Conservation (phyloP, 257 asterid species). For the Eustoma russellianum region DNA sequence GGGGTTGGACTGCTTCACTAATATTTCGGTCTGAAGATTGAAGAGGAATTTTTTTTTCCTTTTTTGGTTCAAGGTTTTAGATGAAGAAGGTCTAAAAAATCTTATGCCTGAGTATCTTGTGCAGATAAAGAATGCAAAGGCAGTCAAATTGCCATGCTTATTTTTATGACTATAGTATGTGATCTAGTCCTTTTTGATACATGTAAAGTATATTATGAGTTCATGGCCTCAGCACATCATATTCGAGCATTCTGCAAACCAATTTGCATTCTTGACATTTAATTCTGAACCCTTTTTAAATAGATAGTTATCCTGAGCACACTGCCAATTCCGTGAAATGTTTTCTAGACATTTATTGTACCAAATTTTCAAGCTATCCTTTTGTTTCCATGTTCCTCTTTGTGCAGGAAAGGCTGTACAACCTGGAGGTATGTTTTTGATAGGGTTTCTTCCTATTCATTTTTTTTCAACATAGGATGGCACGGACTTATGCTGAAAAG, state of each 20-base stretch:
- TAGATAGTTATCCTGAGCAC: neutral
- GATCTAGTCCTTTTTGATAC: too few relatives aligned
- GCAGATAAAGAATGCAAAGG: too few relatives aligned
- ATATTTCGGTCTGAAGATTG: too few relatives aligned
- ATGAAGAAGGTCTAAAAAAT: too few relatives aligned
- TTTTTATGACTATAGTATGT: too few relatives aligned
- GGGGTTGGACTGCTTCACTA: too few relatives aligned
- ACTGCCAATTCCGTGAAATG: neutral
- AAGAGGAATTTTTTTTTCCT: too few relatives aligned
- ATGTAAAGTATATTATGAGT: too few relatives aligned
- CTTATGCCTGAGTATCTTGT: too few relatives aligned
- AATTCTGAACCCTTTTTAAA: neutral
- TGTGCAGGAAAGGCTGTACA: conserved; percentile 81
- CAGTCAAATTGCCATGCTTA: too few relatives aligned
- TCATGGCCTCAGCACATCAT: neutral
- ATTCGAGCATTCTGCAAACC: conserved; percentile 1
- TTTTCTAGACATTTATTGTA: neutral
- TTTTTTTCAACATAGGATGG: neutral
- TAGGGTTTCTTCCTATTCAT: conserved; percentile 5
- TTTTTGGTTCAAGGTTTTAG: too few relatives aligned
- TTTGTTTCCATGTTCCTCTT: conserved; percentile 9
- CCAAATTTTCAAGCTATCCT: conserved; percentile 1
- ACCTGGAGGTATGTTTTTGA: conserved; percentile 70
- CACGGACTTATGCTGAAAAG: neutral
- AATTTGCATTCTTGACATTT: neutral